phyloP scores from a whole-genome alignment of 192 early-diverging fungal genomes.

The Linnemannia exigua region DNA sequence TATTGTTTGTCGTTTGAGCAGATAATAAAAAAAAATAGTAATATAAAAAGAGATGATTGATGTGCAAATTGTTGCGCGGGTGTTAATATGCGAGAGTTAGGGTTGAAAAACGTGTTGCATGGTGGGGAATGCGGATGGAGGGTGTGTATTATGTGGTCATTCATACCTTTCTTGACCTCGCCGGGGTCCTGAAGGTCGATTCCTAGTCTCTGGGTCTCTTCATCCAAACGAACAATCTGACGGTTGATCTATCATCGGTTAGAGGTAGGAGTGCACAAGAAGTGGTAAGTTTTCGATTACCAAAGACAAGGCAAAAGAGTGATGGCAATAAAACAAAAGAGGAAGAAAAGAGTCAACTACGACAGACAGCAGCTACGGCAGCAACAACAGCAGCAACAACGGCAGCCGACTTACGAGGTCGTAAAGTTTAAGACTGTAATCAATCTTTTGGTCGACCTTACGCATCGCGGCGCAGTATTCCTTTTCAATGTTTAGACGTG shows the following conservation, averaged over 20 bases:
- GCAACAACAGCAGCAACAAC: too few relatives aligned
- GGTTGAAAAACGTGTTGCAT: too few relatives aligned
- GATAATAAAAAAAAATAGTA: background rate
- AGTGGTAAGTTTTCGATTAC: too few relatives aligned
- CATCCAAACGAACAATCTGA: slow-evolving; percentile 49
- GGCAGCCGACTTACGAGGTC: slow-evolving; percentile 57
- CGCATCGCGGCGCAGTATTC: slow-evolving; percentile 63
- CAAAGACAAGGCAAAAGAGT: too few relatives aligned
- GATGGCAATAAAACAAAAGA: too few relatives aligned
- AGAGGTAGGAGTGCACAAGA: too few relatives aligned
- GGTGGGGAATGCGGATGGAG: background rate
- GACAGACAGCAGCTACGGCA: too few relatives aligned
- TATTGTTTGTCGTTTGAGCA: background rate
- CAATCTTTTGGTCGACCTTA: slow-evolving; percentile 69
- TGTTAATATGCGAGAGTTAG: background rate
- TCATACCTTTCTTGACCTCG: slow-evolving; percentile 51
- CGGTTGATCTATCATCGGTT: slow-evolving; percentile 49
- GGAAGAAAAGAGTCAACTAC: background rate
- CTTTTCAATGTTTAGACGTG: slow-evolving; percentile 53
- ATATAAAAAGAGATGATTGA: background rate
- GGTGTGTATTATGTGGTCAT: background rate
- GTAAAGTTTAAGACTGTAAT: slow-evolving; percentile 60
- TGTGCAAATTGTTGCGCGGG: background rate
- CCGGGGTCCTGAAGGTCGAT: slow-evolving; percentile 49
- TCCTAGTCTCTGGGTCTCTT: slow-evolving; percentile 46